Conservation (phyloP, 1,284 basidiomycete genomes). For the Sanghuangporus baumii region DNA sequence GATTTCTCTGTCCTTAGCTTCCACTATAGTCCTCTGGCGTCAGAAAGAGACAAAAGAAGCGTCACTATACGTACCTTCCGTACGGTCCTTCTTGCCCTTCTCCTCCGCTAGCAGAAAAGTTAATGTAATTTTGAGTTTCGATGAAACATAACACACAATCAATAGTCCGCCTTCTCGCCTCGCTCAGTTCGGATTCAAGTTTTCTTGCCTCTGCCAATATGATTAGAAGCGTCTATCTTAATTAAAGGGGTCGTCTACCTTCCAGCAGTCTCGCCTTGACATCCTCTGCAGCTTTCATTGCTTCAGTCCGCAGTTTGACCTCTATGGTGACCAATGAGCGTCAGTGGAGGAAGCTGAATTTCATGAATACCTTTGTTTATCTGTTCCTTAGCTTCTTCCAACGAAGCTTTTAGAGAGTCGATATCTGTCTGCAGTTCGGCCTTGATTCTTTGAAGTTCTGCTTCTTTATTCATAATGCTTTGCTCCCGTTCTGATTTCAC, state of each 20-base stretch:
- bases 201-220: background rate
- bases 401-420: background rate
- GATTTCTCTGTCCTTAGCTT: background rate
- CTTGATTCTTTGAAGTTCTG: background rate
- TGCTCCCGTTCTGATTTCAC: background rate
- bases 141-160: background rate
- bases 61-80: background rate
- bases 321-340: background rate
- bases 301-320: background rate
- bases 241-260: background rate
- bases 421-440: background rate
- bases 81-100: background rate
- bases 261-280: background rate
- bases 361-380: background rate
- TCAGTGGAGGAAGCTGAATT: background rate
- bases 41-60: background rate
- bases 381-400: background rate
- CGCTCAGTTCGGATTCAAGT: background rate
- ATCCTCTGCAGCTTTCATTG: background rate
- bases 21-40: background rate
- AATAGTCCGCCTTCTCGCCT: background rate
- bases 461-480: background rate
- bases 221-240: background rate
- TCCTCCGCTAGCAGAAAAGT: background rate
- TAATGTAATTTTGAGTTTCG: background rate